Evolutionary conservation across 768 basidiomycete species (phyloP), one percentile per base, ranked within the genome.

Genomic region (Lentinula aciculospora): DNA sequence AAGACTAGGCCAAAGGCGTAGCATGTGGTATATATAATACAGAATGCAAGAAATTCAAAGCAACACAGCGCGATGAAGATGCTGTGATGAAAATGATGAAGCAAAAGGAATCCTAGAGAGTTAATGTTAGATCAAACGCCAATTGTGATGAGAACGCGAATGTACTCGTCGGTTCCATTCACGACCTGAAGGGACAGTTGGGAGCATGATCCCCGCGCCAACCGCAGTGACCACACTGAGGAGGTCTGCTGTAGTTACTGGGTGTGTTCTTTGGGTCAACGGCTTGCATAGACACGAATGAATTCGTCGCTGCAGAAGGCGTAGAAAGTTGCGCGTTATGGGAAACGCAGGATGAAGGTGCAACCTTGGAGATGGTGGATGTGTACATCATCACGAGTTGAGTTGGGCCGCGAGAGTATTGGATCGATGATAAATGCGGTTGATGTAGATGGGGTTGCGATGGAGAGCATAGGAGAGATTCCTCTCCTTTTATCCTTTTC

Each of bases 201-300:
- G 83, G 80, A 27, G 81, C 68, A 64, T 81, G 79, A 59, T 74
- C 66, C 37, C 85, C 86, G 64, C 87, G 83, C 76, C 77, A 85
- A 63, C 86, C 86, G 61, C 88, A 89, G 68, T 88, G 85, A 76
- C 85, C 88, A 73, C 88, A 89, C 68, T 88, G 86, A 28, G 46
- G 46, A 59, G 88, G 85, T n/a, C 81, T 76, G 74, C 79, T 82
- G 64, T 77, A 74, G 42, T 25, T 44, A 44, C 23, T 23, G 17
- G 42, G 42, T 3, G 10, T 7, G 8, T 21, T 44, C 31, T 50
- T 12, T 21, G 31, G n/a, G 19, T 50, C 49, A 4, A 10, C 6
- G 15, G 51, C 39, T 12, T 56, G 39, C 15, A 28, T 44, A 5
- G 27, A 8, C 21, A 9, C 13, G 54, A 40, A 15, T 3, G 42